Evolutionary conservation across 1,284 basidiomycete genomes (phyloP), one percentile per base, ranked within the genome.

Genomic region (Singerocomus rubriflavus): DNA sequence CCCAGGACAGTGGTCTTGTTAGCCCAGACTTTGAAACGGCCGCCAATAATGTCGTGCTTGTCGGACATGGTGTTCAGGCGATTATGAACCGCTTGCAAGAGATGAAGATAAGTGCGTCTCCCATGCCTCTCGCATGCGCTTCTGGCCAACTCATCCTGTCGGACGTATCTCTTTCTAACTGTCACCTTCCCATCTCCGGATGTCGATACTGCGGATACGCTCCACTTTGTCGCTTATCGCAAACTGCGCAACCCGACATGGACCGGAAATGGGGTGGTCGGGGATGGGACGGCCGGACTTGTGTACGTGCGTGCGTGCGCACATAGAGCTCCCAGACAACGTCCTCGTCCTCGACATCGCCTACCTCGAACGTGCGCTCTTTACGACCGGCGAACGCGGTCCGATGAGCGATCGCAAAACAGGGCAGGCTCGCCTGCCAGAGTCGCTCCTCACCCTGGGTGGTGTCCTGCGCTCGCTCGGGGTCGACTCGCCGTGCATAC

Each of bases 261-360:
- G 7, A 11, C n/a, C n/a, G n/a, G n/a, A n/a, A n/a, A n/a, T n/a
- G n/a, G n/a, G n/a, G n/a, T n/a, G n/a, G n/a, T n/a, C n/a, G n/a
- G n/a, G n/a, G n/a, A n/a, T n/a, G n/a, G n/a, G n/a, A n/a, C n/a
- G n/a, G n/a, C n/a, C n/a, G n/a, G n/a, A n/a, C n/a, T n/a, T n/a
- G n/a, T n/a, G n/a, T n/a, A n/a, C n/a, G n/a, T n/a, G n/a, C n/a
- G n/a, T n/a, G n/a, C n/a, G n/a, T n/a, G n/a, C n/a, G n/a, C n/a
- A n/a, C n/a, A n/a, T n/a, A 88, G 85, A 83, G 62, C 66, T 93
- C 21, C 89, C 91, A 1, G 77, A 78, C 59, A 93, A 93, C 65
- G 70, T 89, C 42, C 75, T 91, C 44, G 68, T 83, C 31, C 69
- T 93, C 50, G 90, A 93, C 62, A 79, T 84, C 1, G 73, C 81